phyloP scores from a whole-genome alignment of 2,329 filamentous ascomycete genomes.

The Domatiomyces globalis region DNA sequence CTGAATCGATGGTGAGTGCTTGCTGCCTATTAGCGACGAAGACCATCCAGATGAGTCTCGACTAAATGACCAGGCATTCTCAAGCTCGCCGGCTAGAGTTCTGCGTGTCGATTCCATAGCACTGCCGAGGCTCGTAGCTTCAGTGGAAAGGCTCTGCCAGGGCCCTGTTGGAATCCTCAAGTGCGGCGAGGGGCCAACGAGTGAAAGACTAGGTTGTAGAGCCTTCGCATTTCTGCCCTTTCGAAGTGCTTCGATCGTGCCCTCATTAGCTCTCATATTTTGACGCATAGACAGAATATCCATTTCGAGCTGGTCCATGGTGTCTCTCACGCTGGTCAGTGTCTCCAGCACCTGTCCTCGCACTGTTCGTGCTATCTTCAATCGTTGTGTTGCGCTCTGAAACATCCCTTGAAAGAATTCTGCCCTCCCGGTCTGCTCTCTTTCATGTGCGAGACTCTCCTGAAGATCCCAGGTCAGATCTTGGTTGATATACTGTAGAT shows the following conservation, averaged over 20 bases:
- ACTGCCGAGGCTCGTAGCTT: not conserved
- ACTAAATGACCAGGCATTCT: not conserved
- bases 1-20: not conserved
- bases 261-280: not conserved
- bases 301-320: not conserved
- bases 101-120: too few species aligned
- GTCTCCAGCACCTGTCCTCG: not conserved
- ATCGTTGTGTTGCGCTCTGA: not conserved
- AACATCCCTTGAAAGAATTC: not conserved
- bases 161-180: not conserved
- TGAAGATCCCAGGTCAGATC: not conserved
- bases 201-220: not conserved
- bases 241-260: not conserved
- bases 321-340: not conserved
- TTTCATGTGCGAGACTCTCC: not conserved
- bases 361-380: not conserved
- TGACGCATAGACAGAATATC: not conserved
- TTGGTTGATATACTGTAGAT: not conserved
- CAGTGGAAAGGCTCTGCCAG: not conserved
- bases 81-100: not conserved
- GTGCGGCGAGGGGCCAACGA: not conserved
- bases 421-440: not conserved
- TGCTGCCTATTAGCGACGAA: not conserved
- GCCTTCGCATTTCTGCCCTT: not conserved
- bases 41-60: not conserved